phyloP scores from a whole-genome alignment of 495 filamentous ascomycete genomes.

The Parathielavia hyrcaniae region DNA sequence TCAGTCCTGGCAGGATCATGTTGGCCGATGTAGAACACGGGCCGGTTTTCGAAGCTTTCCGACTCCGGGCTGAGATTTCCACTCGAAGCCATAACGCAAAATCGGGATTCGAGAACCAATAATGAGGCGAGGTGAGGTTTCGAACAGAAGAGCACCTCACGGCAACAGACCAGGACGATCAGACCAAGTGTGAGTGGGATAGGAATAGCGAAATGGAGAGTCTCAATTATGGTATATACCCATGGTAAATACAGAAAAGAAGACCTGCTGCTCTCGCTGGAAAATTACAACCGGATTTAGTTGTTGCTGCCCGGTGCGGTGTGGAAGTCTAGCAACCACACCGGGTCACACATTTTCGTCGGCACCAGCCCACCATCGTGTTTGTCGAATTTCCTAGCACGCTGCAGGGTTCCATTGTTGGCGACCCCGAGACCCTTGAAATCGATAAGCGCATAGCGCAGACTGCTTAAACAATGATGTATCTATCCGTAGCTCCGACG shows the following conservation, averaged over 20 bases:
- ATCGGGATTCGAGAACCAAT: not conserved
- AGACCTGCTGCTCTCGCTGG: not conserved
- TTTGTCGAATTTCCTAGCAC: conserved; percentile 9
- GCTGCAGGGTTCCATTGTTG: not conserved
- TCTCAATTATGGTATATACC: not conserved
- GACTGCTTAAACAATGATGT: no score
- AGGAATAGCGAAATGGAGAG: not conserved
- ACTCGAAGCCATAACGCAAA: conserved; percentile 22
- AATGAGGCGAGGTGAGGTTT: not conserved
- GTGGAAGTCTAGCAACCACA: not conserved
- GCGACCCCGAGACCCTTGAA: no score
- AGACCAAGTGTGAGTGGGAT: not conserved
- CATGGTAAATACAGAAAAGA: conserved; percentile 9
- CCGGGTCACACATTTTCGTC: conserved; percentile 9
- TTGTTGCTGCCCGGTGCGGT: not conserved
- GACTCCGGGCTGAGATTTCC: conserved; percentile 44
- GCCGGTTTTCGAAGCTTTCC: conserved; percentile 41
- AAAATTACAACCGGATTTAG: not conserved
- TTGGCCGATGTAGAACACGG: conserved; percentile 73
- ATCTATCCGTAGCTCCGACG: no score
- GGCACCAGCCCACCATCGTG: not conserved
- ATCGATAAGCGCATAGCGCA: not conserved
- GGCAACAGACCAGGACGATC: not conserved
- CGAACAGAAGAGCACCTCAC: not conserved
- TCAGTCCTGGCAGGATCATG: conserved; percentile 64